These are phyloP conservation scores for Vararia minispora DNA, from an alignment of 768 basidiomycete species.

Conservation along the genomic window DNA sequence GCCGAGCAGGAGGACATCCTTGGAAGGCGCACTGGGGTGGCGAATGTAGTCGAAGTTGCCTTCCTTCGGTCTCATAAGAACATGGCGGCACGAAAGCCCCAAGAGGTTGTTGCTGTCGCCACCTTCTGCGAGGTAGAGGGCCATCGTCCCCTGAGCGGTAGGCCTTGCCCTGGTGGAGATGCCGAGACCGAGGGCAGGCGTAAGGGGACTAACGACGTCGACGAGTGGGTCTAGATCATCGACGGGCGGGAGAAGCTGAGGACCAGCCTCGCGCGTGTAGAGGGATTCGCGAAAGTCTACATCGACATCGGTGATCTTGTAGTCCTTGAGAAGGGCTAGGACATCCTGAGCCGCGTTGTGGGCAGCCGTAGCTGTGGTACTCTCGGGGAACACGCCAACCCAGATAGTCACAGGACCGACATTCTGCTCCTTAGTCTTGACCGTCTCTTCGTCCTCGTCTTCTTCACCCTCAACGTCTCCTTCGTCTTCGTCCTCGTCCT, in stretches of 20 bases:
- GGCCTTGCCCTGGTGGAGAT: slow-evolving; percentile 24
- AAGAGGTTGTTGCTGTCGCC: slow-evolving; percentile 19
- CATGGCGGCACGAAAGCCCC: slow-evolving; percentile 22
- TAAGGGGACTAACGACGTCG: slow-evolving; percentile 21
- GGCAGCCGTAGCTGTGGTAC: slow-evolving; percentile 20
- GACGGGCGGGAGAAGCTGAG: slow-evolving; percentile 22
- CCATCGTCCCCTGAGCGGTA: slow-evolving; percentile 23
- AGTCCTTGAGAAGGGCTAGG: slow-evolving; percentile 22
- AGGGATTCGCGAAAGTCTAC: slow-evolving; percentile 26
- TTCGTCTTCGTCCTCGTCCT: slow-evolving; percentile 13
- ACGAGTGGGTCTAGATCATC: slow-evolving; percentile 19
- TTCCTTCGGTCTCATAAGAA: slow-evolving; percentile 17
- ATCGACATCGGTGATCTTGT: slow-evolving; percentile 24
- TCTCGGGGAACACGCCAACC: slow-evolving; percentile 27
- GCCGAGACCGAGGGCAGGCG: slow-evolving; percentile 23
- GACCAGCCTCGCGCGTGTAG: slow-evolving; percentile 20
- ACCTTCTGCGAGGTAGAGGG: slow-evolving; percentile 25
- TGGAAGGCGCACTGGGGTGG: slow-evolving; percentile 18
- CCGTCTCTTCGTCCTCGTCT: slow-evolving; percentile 3
- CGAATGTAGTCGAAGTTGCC: slow-evolving; percentile 19
- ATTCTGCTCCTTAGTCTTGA: slow-evolving; percentile 1
- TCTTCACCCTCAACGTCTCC: slow-evolving; percentile 10
- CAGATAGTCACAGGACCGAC: slow-evolving; percentile 27
- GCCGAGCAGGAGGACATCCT: slow-evolving; percentile 24
- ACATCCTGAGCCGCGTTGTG: slow-evolving; percentile 21